Evolutionary conservation across 2,329 filamentous ascomycete species (phyloP).

Genomic region (Penicillium verrucosum): DNA sequence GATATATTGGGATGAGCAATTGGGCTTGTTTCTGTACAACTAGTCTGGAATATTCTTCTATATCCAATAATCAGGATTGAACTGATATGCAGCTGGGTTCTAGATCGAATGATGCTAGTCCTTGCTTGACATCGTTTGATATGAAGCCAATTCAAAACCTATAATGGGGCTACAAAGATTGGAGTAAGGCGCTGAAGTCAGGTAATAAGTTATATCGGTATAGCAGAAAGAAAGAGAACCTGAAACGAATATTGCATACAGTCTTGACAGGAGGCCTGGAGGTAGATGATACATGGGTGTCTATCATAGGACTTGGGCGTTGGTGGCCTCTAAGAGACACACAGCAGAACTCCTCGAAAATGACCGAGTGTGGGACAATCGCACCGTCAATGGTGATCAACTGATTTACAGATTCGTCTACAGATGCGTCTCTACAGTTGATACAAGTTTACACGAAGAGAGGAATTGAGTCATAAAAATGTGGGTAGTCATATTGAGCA

Average conservation of each 20-base stretch:
- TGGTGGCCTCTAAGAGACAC: too few relatives aligned
- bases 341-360: too few relatives aligned
- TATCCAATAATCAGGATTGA: not conserved
- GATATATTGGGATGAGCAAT: not conserved
- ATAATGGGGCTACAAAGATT: not conserved
- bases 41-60: too few relatives aligned
- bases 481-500: slow-evolving; percentile 20
- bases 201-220: not conserved
- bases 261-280: not conserved
- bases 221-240: not conserved
- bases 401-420: not conserved
- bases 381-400: not conserved
- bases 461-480: slow-evolving; percentile 13
- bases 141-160: not conserved
- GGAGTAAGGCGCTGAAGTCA: not conserved
- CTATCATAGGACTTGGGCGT: not conserved
- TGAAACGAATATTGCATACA: too few relatives aligned
- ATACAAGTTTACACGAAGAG: not conserved
- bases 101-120: not conserved
- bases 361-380: not conserved
- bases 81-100: not conserved
- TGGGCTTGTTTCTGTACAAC: not conserved
- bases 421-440: not conserved
- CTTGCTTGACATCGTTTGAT: not conserved
- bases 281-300: too few relatives aligned